Base-by-base conservation (phyloP, 2,329 filamentous ascomycete genomes). In the Eutypa lata region DNA sequence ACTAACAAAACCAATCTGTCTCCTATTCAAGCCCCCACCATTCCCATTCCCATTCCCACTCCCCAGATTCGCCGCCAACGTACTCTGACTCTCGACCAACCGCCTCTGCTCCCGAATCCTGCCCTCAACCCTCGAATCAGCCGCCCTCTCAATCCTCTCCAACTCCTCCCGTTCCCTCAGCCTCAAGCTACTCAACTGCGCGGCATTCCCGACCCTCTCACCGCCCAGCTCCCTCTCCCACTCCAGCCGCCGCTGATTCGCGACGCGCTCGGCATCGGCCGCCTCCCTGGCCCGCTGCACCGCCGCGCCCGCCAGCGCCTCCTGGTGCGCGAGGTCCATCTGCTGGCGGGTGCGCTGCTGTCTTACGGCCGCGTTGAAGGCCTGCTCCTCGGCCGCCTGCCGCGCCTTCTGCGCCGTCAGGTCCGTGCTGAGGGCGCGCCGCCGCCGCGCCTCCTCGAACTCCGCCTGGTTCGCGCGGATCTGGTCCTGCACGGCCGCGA, bases 1-100 rank as follows among this genome's bases (percentile, higher is more conserved):
- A 45, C 76, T 76, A 31, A 84, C 73, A 57, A 75, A 83, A n/a
- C 81, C 81, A 69, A 83, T 78, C 69, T 81, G 78, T 56, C 75
- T 72, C 59, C 77, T 22, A 45, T 67, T 42, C 65, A 66, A 14
- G 66, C 68, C 13, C 70, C 65, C n/a, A 67, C 66, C 7, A 68
- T 66, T 13, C 7, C 42, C 22, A 19, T 11, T 21, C 18, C 26
- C 67, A 67, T 18, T 58, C 57, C 6, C 26, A 33, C 52, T 57
- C 3, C 66, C 63, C 42, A 75, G 57, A 51, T 66, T 70, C 35
- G 64, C 65, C 18, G 73, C 74, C 7, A 76, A 64, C 37, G 57
- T 55, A 47, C 62, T 68, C 69, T 77, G 74, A 46, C 71, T 72
- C 45, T 78, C 73, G 8, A 80, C 77, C 53, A 83, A 63, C 59